A percentile compares a stretch with the other conserved stretches of the same genome.
These are phyloP conservation scores for Spencermartinsiella europaea DNA, from an alignment of 805 yeast genomes.

Conservation along the genomic window DNA sequence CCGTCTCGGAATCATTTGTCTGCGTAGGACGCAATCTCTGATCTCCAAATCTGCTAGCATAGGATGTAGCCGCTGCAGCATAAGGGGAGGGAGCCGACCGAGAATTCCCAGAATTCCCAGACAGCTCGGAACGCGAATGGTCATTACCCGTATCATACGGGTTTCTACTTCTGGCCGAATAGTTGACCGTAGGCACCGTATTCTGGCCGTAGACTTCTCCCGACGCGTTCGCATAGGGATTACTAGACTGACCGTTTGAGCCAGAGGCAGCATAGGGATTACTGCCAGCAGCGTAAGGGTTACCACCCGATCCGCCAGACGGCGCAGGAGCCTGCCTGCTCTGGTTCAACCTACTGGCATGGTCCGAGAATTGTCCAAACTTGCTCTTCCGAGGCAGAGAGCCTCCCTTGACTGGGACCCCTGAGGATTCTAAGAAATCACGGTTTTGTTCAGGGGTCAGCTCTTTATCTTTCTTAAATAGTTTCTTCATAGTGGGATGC, in stretches of 20 bases:
- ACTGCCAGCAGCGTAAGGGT: slow-evolving; percentile 11
- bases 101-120: background rate
- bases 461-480: slow-evolving; percentile 48
- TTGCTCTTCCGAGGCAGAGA: slow-evolving; percentile 37
- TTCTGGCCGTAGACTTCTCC: background rate
- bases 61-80: slow-evolving; percentile 18
- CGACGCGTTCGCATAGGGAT: background rate
- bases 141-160: slow-evolving; percentile 1
- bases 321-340: slow-evolving; percentile 25
- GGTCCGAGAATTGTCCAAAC: slow-evolving; percentile 46
- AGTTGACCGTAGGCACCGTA: background rate
- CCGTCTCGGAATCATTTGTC: slow-evolving; percentile 7
- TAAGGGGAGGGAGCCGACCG: slow-evolving; percentile 17
- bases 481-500: slow-evolving; percentile 43
- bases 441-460: slow-evolving; percentile 45
- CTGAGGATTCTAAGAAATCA: slow-evolving; percentile 37
- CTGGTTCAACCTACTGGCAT: slow-evolving; percentile 41
- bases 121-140: too few species aligned
- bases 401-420: slow-evolving; percentile 39
- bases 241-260: background rate
- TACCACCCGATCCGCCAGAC: background rate
- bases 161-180: background rate
- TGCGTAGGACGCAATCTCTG: slow-evolving; percentile 20
- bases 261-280: slow-evolving; percentile 6
- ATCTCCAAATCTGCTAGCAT: slow-evolving; percentile 17